Conservation (phyloP, 2,329 filamentous ascomycete genomes). For the Aspergillus persii region DNA sequence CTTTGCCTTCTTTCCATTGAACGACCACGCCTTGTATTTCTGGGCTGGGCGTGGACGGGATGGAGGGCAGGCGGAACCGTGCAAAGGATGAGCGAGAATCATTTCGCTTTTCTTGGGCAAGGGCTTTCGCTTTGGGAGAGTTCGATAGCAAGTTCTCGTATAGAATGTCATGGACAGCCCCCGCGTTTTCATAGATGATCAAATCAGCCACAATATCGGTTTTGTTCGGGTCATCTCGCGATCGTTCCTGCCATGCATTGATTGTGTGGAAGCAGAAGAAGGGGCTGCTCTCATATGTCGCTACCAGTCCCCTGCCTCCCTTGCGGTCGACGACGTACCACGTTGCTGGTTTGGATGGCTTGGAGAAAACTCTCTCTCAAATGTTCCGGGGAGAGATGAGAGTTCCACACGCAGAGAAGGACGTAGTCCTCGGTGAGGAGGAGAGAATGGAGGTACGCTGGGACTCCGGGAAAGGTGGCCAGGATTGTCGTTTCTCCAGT, state of each 20-base stretch:
- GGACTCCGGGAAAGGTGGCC: constrained; percentile 58
- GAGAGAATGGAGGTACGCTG: constrained; percentile 81
- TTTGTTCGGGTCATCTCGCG: constrained; percentile 25
- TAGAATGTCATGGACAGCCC: constrained; percentile 66
- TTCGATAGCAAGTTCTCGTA: constrained; percentile 66
- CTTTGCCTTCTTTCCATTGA: constrained; percentile 26
- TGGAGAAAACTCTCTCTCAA: constrained; percentile 52
- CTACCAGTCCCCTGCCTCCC: constrained; percentile 62
- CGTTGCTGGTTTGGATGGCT: constrained; percentile 58
- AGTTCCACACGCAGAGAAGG: constrained; percentile 69
- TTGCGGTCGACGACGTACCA: constrained; percentile 76
- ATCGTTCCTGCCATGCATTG: constrained; percentile 69
- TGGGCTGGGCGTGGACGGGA: constrained; percentile 23
- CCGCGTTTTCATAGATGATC: constrained; percentile 60
- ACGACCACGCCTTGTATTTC: constrained; percentile 17
- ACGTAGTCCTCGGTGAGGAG: constrained; percentile 71
- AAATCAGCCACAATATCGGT: constrained; percentile 65
- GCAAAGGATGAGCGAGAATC: constrained; percentile 23
- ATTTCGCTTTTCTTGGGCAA: constrained; percentile 33
- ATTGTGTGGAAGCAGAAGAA: constrained; percentile 78
- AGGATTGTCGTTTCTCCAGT: constrained; percentile 69
- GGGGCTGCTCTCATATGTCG: constrained; percentile 63
- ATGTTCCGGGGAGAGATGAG: constrained; percentile 55
- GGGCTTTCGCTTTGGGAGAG: constrained; percentile 44
- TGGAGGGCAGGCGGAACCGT: constrained; percentile 37